These are phyloP conservation scores for Kwoniella sp. DNA, from an alignment of 768 basidiomycete genomes.

Conservation along the genomic window DNA sequence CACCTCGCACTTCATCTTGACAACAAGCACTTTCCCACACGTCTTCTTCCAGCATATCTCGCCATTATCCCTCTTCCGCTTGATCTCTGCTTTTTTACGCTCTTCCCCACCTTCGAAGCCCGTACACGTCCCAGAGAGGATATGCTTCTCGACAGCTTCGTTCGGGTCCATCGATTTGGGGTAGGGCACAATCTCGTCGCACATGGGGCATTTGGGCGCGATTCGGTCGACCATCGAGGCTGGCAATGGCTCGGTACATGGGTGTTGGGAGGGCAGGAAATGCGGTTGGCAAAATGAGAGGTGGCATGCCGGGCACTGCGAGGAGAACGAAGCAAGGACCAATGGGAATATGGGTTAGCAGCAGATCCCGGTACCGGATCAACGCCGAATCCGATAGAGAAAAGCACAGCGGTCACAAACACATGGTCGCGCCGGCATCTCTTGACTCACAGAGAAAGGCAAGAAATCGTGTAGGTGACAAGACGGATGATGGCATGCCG, in stretches of 20 bases:
- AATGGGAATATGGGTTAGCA: not conserved
- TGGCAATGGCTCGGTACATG: constrained; percentile 48
- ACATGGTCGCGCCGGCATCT: too few relatives aligned
- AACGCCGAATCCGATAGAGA: not conserved
- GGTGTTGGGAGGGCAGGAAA: constrained; percentile 51
- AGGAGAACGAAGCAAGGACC: not conserved
- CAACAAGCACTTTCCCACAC: constrained; percentile 51
- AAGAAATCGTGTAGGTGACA: constrained; percentile 55
- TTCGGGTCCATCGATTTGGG: constrained; percentile 37
- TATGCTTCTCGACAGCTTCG: constrained; percentile 49
- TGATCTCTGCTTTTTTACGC: constrained; percentile 43
- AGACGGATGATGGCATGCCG: constrained; percentile 51
- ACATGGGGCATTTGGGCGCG: constrained; percentile 53
- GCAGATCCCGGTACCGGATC: not conserved
- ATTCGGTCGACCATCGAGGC: constrained; percentile 49
- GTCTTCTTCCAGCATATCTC: constrained; percentile 52
- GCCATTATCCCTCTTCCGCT: constrained; percentile 46
- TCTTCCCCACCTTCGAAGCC: constrained; percentile 47
- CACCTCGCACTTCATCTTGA: constrained; percentile 53
- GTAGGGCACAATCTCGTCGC: constrained; percentile 43
- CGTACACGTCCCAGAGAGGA: constrained; percentile 41
- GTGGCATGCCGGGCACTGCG: constrained; percentile 54
- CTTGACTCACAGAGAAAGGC: constrained; percentile 48
- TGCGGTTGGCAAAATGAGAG: constrained; percentile 54
- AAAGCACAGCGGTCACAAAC: too few relatives aligned